These are phyloP conservation scores for Paramecium primaurelia DNA, from an alignment of 73 alveolate genomes.

Conservation along the genomic window DNA sequence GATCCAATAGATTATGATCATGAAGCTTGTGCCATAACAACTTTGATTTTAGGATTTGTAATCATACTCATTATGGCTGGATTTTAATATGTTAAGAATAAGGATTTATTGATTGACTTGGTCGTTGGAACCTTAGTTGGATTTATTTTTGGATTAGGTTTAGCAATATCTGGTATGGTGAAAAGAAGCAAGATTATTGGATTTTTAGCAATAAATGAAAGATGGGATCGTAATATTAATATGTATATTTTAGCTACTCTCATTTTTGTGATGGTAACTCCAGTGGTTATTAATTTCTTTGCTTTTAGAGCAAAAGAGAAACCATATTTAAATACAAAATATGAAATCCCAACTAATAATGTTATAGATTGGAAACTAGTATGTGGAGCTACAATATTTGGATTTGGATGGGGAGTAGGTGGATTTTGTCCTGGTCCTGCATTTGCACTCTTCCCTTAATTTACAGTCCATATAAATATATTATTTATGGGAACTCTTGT, in stretches of 20 bases:
- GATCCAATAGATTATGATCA: background rate
- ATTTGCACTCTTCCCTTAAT: constrained; percentile 62
- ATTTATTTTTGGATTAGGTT: constrained; percentile 81
- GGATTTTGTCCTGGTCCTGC: constrained; percentile 99
- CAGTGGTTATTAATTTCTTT: constrained; percentile 82
- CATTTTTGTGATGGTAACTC: constrained; percentile 87
- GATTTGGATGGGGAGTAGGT: constrained; percentile 97
- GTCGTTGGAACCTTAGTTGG: constrained; percentile 51
- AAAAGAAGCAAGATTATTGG: constrained; percentile 82
- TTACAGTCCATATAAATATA: constrained; percentile 28
- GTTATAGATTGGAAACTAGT: constrained; percentile 79
- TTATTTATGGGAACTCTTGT: constrained; percentile 33
- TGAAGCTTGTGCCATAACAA: background rate
- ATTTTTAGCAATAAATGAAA: constrained; percentile 79
- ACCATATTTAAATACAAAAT: constrained; percentile 68
- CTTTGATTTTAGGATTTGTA: background rate
- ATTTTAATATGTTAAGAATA: background rate
- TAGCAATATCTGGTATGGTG: constrained; percentile 92
- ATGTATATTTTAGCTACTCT: constrained; percentile 63
- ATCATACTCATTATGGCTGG: background rate
- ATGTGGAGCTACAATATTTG: constrained; percentile 93
- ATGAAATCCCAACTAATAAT: constrained; percentile 74
- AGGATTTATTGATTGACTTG: background rate
- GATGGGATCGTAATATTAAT: constrained; percentile 82
- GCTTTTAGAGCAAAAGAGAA: constrained; percentile 76